These are phyloP conservation scores for Hypsizygus marmoreus DNA, from an alignment of 768 basidiomycete species.

Conservation along the genomic window DNA sequence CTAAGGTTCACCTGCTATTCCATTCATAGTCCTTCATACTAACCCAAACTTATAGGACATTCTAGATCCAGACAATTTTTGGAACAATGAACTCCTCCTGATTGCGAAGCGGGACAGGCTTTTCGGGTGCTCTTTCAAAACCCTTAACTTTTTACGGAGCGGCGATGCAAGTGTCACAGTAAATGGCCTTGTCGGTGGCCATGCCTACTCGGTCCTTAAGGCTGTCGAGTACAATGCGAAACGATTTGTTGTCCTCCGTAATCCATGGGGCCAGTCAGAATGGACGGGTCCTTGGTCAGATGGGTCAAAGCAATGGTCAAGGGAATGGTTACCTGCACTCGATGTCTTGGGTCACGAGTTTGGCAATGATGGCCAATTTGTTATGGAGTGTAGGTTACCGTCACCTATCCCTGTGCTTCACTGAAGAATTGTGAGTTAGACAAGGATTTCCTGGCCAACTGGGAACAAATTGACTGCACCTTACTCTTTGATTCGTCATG, in stretches of 20 bases:
- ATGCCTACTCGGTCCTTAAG: constrained; percentile 53
- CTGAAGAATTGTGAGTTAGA: constrained; percentile 21
- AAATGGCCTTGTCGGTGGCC: constrained; percentile 40
- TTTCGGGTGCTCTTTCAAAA: constrained; percentile 48
- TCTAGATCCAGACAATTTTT: constrained; percentile 49
- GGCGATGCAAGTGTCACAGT: constrained; percentile 26
- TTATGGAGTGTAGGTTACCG: constrained; percentile 50
- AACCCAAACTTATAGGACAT: constrained; percentile 38
- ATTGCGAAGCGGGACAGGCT: constrained; percentile 48
- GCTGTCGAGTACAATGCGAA: constrained; percentile 49
- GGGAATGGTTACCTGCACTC: constrained; percentile 48
- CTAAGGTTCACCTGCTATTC: constrained; percentile 19
- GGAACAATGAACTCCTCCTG: constrained; percentile 49
- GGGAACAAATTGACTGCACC: constrained; percentile 40
- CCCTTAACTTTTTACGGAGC: constrained; percentile 22
- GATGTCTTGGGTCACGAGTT: constrained; percentile 46
- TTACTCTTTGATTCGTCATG: constrained; percentile 40
- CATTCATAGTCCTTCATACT: not conserved
- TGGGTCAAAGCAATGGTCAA: constrained; percentile 58
- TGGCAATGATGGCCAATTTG: constrained; percentile 54
- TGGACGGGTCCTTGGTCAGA: constrained; percentile 59
- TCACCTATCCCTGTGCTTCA: not conserved
- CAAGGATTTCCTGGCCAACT: constrained; percentile 38
- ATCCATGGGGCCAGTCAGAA: constrained; percentile 53
- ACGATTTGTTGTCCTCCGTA: constrained; percentile 52